Base-by-base conservation (phyloP, 305 asterid species). In the Euphrasia arctica region DNA sequence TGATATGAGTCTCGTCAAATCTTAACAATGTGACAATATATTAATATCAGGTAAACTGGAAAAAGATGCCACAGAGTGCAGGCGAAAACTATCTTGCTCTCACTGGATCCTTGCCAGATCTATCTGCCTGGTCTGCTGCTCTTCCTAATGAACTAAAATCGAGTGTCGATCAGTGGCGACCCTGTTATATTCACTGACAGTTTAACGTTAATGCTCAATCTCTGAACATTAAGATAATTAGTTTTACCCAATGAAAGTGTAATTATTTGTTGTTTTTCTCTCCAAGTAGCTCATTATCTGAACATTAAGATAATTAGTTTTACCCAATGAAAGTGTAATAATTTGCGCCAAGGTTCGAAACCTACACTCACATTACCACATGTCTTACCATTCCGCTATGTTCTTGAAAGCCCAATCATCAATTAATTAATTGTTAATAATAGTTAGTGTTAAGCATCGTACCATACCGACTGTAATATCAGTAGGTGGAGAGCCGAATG, bases 11-110 rank as follows among this genome's bases (percentile, higher is more conserved):
- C 22, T 18, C 22, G 22, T 18, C 22, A 18, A 1, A 18, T 18
- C 22, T 18, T 18, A 18, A 18, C 22, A 18, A 18, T 18, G 1
- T 18, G 22, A 36, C 51, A 6, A 43, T 8, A 43, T 10, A 43
- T 43, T 8, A 13, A 48, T 57, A 25, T 13, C 78, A 86, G 96
- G 81, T 88, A 34, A 79, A 77, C 55, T 88, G 96, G 96, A 88
- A 80, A 82, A 83, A 75, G 80, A 49, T 85, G 82, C 79, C 86
- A 18, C 69, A 68, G 65, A 62, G 66, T 45, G 83, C 84, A 41
- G 91, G 95, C 42, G 92, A 77, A 72, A 89, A 89, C 82, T 86
- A 76, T 72, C 73, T 89, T 48, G 92, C 90, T 43, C 68, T 86
- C 14, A 86, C 96, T 10, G 95, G 96, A 49, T 59, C 77, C 62